Conservation (phyloP, 768 basidiomycete genomes). For the Hortiboletus campestris region DNA sequence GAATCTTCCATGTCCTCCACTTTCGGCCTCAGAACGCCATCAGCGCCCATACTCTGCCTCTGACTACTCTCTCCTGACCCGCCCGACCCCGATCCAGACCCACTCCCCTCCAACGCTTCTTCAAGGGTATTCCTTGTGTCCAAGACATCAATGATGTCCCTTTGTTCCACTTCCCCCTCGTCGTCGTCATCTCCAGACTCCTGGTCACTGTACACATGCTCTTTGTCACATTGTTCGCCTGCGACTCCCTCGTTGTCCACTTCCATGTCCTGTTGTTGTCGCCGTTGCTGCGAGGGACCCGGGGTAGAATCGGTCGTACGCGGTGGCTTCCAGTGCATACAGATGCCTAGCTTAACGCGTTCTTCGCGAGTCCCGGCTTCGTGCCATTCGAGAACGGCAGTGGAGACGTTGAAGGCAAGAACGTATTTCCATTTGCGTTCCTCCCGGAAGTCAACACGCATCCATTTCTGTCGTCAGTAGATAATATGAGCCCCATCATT, state of each 20-base stretch:
- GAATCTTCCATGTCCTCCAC: constrained; percentile 59
- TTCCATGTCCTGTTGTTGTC: constrained; percentile 31
- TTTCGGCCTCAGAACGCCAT: constrained; percentile 42
- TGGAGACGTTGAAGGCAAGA: constrained; percentile 78
- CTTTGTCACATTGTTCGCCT: constrained; percentile 23
- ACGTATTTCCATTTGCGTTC: constrained; percentile 91
- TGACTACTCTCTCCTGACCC: constrained; percentile 37
- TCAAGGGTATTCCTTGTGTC: constrained; percentile 54
- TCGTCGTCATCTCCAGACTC: constrained; percentile 59
- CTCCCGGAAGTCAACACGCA: constrained; percentile 92
- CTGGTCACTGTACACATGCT: constrained; percentile 26
- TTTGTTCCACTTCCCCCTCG: constrained; percentile 55
- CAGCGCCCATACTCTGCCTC: constrained; percentile 28
- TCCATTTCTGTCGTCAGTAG: constrained; percentile 73
- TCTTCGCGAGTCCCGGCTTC: constrained; percentile 62
- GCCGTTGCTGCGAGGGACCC: constrained; percentile 29
- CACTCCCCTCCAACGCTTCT: constrained; percentile 50
- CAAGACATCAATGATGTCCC: constrained; percentile 56
- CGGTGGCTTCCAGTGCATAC: constrained; percentile 60
- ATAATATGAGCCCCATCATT: constrained; percentile 8
- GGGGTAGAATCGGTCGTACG: constrained; percentile 26
- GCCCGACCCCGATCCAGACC: constrained; percentile 27
- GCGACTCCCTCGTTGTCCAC: constrained; percentile 27
- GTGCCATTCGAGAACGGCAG: constrained; percentile 87
- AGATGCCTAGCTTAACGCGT: constrained; percentile 63